Evolutionary conservation across 2,329 filamentous ascomycete species (phyloP).

Genomic region (Penicillium sp.): DNA sequence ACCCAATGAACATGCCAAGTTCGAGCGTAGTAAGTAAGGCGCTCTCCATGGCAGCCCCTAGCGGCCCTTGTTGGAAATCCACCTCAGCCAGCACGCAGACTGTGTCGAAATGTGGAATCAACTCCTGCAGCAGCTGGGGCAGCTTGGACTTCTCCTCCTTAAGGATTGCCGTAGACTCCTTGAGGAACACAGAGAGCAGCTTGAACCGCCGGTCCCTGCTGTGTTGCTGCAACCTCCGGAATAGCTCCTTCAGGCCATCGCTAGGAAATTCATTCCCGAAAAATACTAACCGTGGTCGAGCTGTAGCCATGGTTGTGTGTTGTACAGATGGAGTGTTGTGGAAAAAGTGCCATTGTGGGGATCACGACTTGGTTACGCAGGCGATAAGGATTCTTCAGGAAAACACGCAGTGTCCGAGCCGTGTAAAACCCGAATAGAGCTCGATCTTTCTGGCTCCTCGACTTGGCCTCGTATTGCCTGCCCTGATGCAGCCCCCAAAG

Average conservation of each 20-base stretch:
- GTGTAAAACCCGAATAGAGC: too few relatives aligned
- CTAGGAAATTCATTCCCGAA: constrained; percentile 56
- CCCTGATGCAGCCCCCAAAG: too few relatives aligned
- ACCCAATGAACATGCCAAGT: constrained; percentile 53
- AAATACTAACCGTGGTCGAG: constrained; percentile 30
- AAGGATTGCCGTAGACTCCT: constrained; percentile 46
- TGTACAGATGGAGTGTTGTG: too few relatives aligned
- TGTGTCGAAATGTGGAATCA: constrained; percentile 29
- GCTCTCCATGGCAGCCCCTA: constrained; percentile 54
- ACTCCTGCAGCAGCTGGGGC: constrained; percentile 19
- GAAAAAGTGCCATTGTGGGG: too few relatives aligned
- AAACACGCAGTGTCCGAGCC: too few relatives aligned
- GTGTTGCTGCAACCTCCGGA: constrained; percentile 46
- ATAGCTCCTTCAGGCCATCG: constrained; percentile 49
- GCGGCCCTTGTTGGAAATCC: constrained; percentile 43
- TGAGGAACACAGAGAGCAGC: constrained; percentile 48
- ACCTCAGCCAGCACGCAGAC: constrained; percentile 18
- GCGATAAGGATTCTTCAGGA: too few relatives aligned
- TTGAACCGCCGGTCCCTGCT: constrained; percentile 47
- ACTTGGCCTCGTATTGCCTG: too few relatives aligned
- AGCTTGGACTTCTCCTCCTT: constrained; percentile 44
- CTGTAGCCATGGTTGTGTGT: constrained; percentile 20
- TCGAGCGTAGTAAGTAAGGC: constrained; percentile 48
- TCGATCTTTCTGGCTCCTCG: too few relatives aligned
- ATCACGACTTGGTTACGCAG: too few relatives aligned